Evolutionary conservation across 768 basidiomycete species (phyloP), one percentile per base, ranked within the genome.

Genomic region (Tephrocybe sp.): DNA sequence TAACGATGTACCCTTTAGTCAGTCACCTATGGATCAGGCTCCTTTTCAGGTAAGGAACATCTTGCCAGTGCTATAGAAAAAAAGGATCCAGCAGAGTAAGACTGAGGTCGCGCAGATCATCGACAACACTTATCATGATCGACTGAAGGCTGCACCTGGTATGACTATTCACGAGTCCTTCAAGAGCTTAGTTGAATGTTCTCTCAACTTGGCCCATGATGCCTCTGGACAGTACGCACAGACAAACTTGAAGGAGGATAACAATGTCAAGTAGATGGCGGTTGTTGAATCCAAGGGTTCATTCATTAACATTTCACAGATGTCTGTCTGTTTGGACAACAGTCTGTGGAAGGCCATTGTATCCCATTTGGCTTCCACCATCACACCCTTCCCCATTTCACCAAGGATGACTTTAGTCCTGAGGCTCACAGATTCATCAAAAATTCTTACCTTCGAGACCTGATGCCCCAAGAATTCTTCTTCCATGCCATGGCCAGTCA

Each of bases 191-290:
- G 93, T 98, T 41, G 92, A 97, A 61, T 84, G 84, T 21, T 83
- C 92, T 65, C 81, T 99, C 60, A 98, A 99, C 67, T 74, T 87
- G 68, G 97, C 96, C 57, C 93, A 95, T 77, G 97, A 98, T 64
- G 81, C 82, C 39, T 93, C 93, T 22, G 97, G 97, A 75, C 92
- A 92, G 65, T 90, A 87, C 37, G 96, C 95, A 15, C 93, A 98
- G 72, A 88, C 92, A 72, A 87, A 87, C 64, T 75, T 98, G 79
- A 98, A 98, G 78, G 92, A 92, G 67, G 95, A 97, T 71, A 98
- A 99, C 78, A 98, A 98, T 60, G 95, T 98, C 75, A 99, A 98
- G 79, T 96, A 98, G 80, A 99, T 99, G 97, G 95, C 98, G 63
- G 92, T n/a, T n/a, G n/a, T n/a, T n/a, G n/a, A n/a, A n/a, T n/a